Conservation (phyloP, 768 basidiomycete species). For the Lanmaoa pseudosensibilis region DNA sequence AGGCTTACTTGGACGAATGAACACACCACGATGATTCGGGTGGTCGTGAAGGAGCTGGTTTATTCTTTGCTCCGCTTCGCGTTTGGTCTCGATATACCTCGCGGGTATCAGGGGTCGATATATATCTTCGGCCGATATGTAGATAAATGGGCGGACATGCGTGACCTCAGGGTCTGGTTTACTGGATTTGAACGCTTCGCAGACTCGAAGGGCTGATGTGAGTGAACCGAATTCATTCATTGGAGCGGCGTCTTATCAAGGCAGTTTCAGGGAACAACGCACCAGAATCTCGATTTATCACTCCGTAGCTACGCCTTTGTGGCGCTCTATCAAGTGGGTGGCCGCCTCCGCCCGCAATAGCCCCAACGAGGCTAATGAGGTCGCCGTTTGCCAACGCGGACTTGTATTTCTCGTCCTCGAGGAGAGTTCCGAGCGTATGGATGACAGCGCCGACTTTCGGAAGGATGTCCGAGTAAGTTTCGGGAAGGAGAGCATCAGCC, state of each 20-base stretch:
- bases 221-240: conserved; percentile 13
- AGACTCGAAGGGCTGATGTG: conserved; percentile 64
- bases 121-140: conserved; percentile 87
- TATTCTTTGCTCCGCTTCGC: conserved; percentile 81
- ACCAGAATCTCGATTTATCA: conserved; percentile 90
- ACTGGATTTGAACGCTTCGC: conserved; percentile 68
- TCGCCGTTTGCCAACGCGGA: conserved; percentile 60
- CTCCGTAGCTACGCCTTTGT: conserved; percentile 61
- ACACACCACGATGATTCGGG: conserved; percentile 63
- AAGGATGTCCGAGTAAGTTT: conserved; percentile 69
- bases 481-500: conserved; percentile 79
- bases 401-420: conserved; percentile 85
- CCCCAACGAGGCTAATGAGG: conserved; percentile 49
- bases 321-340: conserved; percentile 62
- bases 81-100: conserved; percentile 91
- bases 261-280: conserved; percentile 30
- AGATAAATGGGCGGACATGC: conserved; percentile 72
- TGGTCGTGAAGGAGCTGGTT: conserved; percentile 46
- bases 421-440: conserved; percentile 88
- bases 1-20: conserved; percentile 84
- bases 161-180: conserved; percentile 31
- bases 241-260: conserved; percentile 1
- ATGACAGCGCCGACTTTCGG: conserved; percentile 74
- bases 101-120: conserved; percentile 83
- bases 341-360: conserved; percentile 42